Conservation (phyloP, 2,329 filamentous ascomycete species). For the Cadophora malorum region DNA sequence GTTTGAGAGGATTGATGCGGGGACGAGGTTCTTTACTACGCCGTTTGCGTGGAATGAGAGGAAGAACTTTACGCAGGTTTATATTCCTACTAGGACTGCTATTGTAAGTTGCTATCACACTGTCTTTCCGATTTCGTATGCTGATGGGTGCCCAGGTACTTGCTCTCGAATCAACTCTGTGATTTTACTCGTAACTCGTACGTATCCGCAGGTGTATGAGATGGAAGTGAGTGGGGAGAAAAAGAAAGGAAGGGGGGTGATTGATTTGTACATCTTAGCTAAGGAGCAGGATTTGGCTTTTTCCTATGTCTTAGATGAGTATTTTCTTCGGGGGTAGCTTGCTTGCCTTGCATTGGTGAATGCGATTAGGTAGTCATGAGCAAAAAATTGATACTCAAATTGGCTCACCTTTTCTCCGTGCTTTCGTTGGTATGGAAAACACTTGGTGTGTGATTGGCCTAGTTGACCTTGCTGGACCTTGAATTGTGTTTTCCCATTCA, state of each 20-base stretch:
- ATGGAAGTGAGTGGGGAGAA: background rate
- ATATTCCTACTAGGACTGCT: conserved; percentile 83
- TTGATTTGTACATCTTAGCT: conserved; percentile 12
- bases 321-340: background rate
- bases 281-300: background rate
- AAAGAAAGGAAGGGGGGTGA: background rate
- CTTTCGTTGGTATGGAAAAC: too few species aligned
- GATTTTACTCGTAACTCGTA: background rate
- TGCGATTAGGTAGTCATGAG: background rate
- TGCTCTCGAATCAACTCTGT: conserved; percentile 47
- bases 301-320: conserved; percentile 7
- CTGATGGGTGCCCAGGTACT: conserved; percentile 41
- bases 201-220: background rate
- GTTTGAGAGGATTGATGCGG: conserved; percentile 75
- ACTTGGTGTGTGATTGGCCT: too few species aligned
- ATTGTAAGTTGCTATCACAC: conserved; percentile 63
- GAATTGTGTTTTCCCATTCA: too few species aligned
- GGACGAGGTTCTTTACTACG: conserved; percentile 91
- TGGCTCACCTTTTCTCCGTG: too few species aligned
- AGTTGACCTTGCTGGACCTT: too few species aligned
- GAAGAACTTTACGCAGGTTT: conserved; percentile 91
- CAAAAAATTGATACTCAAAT: conserved; percentile 11
- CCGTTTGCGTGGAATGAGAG: conserved; percentile 88
- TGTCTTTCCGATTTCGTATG: too few species aligned
- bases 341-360: background rate